phyloP scores from a whole-genome alignment of 495 filamentous ascomycete genomes.

The Podospora didyma region DNA sequence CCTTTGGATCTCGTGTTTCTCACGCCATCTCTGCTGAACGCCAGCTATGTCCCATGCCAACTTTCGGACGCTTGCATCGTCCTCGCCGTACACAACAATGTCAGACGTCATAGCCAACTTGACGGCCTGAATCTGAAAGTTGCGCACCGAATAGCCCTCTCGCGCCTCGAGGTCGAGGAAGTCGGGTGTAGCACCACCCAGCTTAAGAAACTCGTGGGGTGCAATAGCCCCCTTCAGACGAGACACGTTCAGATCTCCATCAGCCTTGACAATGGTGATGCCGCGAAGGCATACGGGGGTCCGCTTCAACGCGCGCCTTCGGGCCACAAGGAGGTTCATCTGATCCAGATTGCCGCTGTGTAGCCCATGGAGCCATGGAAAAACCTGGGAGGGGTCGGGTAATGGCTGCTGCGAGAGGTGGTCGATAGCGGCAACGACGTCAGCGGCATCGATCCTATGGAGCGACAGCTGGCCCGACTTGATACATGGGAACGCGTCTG shows the following conservation, averaged over 20 bases:
- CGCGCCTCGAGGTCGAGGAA: conserved; percentile 77
- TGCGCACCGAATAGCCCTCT: conserved; percentile 80
- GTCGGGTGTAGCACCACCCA: conserved; percentile 33
- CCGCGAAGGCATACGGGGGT: conserved; percentile 77
- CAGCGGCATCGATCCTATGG: conserved; percentile 66
- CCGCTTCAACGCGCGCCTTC: conserved; percentile 64
- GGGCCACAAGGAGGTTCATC: conserved; percentile 78
- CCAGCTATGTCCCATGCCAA: conserved; percentile 67
- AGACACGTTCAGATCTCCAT: conserved; percentile 68
- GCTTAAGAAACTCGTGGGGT: conserved; percentile 69
- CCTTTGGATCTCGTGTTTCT: conserved; percentile 52
- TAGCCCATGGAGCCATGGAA: conserved; percentile 98
- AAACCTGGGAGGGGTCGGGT: conserved; percentile 77
- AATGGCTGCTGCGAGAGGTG: conserved; percentile 71
- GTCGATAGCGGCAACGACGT: conserved; percentile 67
- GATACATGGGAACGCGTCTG: conserved; percentile 54
- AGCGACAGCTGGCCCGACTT: conserved; percentile 57
- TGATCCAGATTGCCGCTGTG: conserved; percentile 87
- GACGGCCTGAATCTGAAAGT: conserved; percentile 94
- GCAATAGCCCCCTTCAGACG: conserved; percentile 82
- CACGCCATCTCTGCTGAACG: conserved; percentile 72
- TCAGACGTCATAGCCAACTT: conserved; percentile 88
- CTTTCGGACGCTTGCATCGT: conserved; percentile 56
- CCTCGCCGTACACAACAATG: conserved; percentile 84
- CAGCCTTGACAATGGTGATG: conserved; percentile 84